phyloP scores from a whole-genome alignment of 495 filamentous ascomycete species.

The Penicillium diatomitis region DNA sequence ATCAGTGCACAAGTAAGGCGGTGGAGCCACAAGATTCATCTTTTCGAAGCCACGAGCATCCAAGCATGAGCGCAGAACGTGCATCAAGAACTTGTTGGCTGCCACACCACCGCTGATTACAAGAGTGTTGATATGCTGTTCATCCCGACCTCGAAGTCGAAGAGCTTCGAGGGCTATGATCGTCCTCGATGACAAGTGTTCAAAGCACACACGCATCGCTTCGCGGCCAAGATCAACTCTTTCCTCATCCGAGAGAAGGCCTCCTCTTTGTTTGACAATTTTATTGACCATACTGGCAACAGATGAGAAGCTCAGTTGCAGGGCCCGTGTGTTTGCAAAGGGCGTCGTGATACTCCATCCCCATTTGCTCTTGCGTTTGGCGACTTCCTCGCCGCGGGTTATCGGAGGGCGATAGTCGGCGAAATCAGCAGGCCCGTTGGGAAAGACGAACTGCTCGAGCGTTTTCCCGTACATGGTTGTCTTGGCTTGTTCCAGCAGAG shows the following conservation, averaged over 20 bases:
- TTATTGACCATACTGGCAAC: conserved; percentile 45
- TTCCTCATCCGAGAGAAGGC: conserved; percentile 30
- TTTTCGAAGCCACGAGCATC: conserved; percentile 52
- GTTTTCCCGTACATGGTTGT: conserved; percentile 67
- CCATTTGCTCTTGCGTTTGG: conserved; percentile 33
- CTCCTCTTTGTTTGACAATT: conserved; percentile 25
- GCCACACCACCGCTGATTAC: conserved; percentile 89
- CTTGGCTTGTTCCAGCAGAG: conserved; percentile 31
- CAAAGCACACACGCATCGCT: conserved; percentile 72
- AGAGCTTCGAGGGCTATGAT: conserved; percentile 52
- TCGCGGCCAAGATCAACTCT: conserved; percentile 57
- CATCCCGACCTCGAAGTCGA: conserved; percentile 10
- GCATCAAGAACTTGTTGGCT: conserved; percentile 65
- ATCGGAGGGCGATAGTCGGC: conserved; percentile 49
- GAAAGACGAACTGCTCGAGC: conserved; percentile 67
- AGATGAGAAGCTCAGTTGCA: conserved; percentile 59
- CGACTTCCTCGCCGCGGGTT: conserved; percentile 43
- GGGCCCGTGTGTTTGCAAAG: conserved; percentile 37
- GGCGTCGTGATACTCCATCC: conserved; percentile 53
- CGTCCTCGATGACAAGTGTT: conserved; percentile 70
- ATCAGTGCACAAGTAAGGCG: conserved; percentile 71
- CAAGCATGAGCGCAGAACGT: conserved; percentile 54
- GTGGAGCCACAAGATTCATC: conserved; percentile 63
- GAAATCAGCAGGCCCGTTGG: conserved; percentile 35
- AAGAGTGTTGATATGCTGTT: conserved; percentile 44